Evolutionary conservation across 768 basidiomycete species (phyloP).

Genomic region (Boletus reticuloceps): DNA sequence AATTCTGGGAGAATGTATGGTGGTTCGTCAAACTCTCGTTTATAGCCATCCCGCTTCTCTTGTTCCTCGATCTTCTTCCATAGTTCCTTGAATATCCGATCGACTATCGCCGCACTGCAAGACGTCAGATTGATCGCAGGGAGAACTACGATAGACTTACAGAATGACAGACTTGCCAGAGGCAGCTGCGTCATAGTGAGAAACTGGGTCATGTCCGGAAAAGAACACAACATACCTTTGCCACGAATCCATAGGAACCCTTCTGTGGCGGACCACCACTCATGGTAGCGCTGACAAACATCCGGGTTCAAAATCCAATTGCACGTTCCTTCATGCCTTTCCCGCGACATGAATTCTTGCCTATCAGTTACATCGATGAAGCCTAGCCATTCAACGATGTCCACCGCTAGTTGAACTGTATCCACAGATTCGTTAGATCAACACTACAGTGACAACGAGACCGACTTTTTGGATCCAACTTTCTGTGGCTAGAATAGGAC

Average conservation of each 20-base stretch:
- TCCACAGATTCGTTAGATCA: neutral
- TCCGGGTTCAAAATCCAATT: slow-evolving; percentile 22
- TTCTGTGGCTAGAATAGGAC: slow-evolving; percentile 11
- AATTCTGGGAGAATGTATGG: slow-evolving; percentile 22
- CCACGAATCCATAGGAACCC: slow-evolving; percentile 29
- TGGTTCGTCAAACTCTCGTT: slow-evolving; percentile 15
- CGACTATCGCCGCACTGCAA: slow-evolving; percentile 23
- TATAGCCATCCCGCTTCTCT: slow-evolving; percentile 13
- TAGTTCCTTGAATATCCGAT: slow-evolving; percentile 21
- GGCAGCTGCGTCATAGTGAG: slow-evolving; percentile 14
- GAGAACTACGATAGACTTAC: slow-evolving; percentile 5
- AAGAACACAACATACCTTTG: slow-evolving; percentile 12
- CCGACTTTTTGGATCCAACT: slow-evolving; percentile 25
- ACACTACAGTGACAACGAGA: neutral
- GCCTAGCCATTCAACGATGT: slow-evolving; percentile 22
- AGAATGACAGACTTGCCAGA: slow-evolving; percentile 25
- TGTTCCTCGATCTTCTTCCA: slow-evolving; percentile 23
- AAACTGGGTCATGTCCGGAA: neutral
- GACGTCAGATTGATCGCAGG: slow-evolving; percentile 1
- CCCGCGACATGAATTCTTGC: slow-evolving; percentile 24
- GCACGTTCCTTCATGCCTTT: slow-evolving; percentile 24
- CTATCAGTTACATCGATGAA: slow-evolving; percentile 25
- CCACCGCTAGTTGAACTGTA: slow-evolving; percentile 23
- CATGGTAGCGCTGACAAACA: slow-evolving; percentile 15
- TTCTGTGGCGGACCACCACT: slow-evolving; percentile 16